Evolutionary conservation across 148 eudicot species (phyloP), one percentile per base, ranked within the genome.

Genomic region (Fagopyrum esculentum): DNA sequence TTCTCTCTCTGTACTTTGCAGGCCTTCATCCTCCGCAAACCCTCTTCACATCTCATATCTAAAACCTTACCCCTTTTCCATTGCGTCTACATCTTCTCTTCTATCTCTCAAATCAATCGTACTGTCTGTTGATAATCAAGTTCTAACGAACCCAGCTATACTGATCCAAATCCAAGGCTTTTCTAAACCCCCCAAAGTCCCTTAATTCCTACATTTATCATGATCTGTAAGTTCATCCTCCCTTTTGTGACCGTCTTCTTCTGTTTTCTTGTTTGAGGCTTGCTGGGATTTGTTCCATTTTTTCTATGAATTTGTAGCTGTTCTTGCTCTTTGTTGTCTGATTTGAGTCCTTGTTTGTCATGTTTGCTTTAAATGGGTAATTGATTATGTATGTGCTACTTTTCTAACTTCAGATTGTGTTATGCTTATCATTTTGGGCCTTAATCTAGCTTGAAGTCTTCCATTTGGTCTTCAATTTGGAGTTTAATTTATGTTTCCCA

Each of bases 191-290:
- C 64, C 40, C 64, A 75, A 85, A 77, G 69, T 60, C 79, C 73
- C 79, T 74, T 71, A 70, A 66, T 75, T 74, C 71, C 77, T 48
- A 59, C 77, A 78, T 80, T 81, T 35, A 43, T 22, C 78, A 84
- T 90, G 88, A 84, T 79, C 88, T 83, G 96, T 90, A 80, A 83
- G 96, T 17, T 69, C 59, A 54, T 57, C 73, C 35, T 63, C 50
- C 64, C 63, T 73, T 79, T 77, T 66, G 30, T 66, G 2, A 5
- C 44, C 35, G 22, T 47, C 60, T 59, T 19, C 76, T 56, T 59
- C 52, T 70, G 17, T 54, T 56, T 45, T 6, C 3, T 45, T 77
- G 30, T 30, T 66, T 47, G 50, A 30, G 10, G 12, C 35, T 35
- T 35, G 40, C 3, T 35, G 40, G 40, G 1, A 35, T 35, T 35